Evolutionary conservation across 2,329 filamentous ascomycete species (phyloP), one percentile per base, ranked within the genome.

Genomic region (Fusarium citri): DNA sequence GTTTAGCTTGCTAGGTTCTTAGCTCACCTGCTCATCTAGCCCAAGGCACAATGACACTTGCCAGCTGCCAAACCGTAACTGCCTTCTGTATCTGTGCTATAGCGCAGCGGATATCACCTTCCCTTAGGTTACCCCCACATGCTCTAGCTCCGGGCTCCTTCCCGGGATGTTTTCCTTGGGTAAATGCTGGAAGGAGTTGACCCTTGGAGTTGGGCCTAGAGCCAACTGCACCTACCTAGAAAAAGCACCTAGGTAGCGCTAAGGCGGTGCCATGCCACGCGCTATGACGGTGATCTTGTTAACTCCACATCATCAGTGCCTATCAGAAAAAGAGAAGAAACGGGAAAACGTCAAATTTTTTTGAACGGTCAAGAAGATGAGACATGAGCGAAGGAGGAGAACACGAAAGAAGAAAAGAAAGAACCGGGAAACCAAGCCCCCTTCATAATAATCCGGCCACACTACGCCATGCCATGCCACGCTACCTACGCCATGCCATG

Each of bases 201-300:
- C 34, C 34, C 34, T 37, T n/a, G 18, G 34, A 37, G 10, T 37
- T 37, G 34, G 34, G 34, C 31, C 22, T 41, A 41, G 34, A 53
- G 22, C 23, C 20, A 23, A 53, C 41, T 43, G 22, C 34, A 37
- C 34, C 34, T 37, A 37, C 34, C 18, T n/a, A 37, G 12, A 37
- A 37, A 18, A 11, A 37, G 34, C n/a, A 37, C 34, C 18, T n/a
- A 43, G 41, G 41, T 16, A 43, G 49, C 49, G 49, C 34, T 42
- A 53, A 18, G 22, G 16, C 22, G 20, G 7, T 41, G 18, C 49
- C n/a, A 46, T 55, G 22, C 23, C 30, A 48, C 20, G 34, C 34
- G 50, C 22, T 34, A 59, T 56, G 50, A 59, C 31, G 60, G 40
- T 71, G 63, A 71, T 71, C 64, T 48, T 47, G 37, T 56, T 16